Conservation (phyloP, 78 protist species). For the Diacronema lutheri region DNA sequence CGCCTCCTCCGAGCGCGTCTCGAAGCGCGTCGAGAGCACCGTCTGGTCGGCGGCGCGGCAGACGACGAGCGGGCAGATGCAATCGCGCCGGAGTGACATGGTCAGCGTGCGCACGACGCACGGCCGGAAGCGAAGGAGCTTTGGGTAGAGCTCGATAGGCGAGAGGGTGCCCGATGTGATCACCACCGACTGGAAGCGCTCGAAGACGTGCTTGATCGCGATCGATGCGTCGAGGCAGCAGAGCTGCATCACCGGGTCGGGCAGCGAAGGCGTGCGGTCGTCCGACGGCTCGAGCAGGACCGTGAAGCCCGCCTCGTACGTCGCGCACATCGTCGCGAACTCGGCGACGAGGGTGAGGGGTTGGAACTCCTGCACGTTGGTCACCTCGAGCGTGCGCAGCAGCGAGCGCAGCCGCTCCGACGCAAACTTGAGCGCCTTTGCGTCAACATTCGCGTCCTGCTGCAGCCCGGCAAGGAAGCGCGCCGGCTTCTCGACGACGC, state of each 20-base stretch:
- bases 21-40: neutral
- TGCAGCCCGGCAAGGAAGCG: slow-evolving; percentile 54
- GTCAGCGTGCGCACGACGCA: slow-evolving; percentile 19
- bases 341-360: slow-evolving; percentile 68
- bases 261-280: slow-evolving; percentile 45
- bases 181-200: slow-evolving; percentile 51
- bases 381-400: slow-evolving; percentile 77
- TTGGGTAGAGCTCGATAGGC: slow-evolving; percentile 95
- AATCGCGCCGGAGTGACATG: slow-evolving; percentile 12
- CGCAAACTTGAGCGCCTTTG: slow-evolving; percentile 32
- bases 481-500: slow-evolving; percentile 65
- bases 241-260: slow-evolving; percentile 64
- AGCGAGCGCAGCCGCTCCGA: slow-evolving; percentile 82
- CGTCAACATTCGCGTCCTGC: neutral
- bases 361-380: slow-evolving; percentile 68
- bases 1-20: neutral
- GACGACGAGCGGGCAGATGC: slow-evolving; percentile 59
- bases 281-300: slow-evolving; percentile 87
- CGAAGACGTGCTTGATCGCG: slow-evolving; percentile 88
- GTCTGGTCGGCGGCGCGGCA: slow-evolving; percentile 39
- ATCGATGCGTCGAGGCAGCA: slow-evolving; percentile 91
- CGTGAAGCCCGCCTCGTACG: slow-evolving; percentile 63
- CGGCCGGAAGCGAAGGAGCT: slow-evolving; percentile 83
- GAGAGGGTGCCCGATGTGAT: slow-evolving; percentile 80
- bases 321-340: slow-evolving; percentile 85